phyloP scores from a whole-genome alignment of 306 rosid species.

The Crotalaria pallida region DNA sequence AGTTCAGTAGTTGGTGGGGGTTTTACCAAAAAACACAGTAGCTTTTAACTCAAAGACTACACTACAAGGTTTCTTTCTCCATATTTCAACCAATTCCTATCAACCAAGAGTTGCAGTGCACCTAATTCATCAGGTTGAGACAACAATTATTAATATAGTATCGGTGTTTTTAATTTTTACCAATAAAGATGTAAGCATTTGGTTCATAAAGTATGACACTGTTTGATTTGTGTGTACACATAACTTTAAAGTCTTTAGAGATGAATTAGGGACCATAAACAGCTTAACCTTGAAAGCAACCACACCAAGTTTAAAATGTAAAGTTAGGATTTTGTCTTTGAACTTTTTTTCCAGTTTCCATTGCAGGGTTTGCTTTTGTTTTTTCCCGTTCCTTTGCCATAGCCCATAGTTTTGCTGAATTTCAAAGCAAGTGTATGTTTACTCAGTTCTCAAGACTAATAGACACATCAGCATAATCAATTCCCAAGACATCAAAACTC shows the following conservation, averaged over 20 bases:
- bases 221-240: too few relatives aligned
- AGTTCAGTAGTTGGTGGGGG: too few relatives aligned
- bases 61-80: not conserved
- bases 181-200: too few relatives aligned
- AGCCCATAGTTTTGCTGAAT: not conserved
- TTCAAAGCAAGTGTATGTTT: constrained; percentile 13
- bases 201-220: too few relatives aligned
- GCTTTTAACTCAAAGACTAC: too few relatives aligned
- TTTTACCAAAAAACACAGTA: too few relatives aligned
- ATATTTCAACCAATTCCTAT: not conserved
- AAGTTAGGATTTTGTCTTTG: constrained; percentile 8
- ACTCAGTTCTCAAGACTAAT: constrained; percentile 7
- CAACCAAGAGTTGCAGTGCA: not conserved
- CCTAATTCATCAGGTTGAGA: not conserved
- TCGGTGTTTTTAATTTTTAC: not conserved
- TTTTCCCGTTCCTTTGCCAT: constrained; percentile 12
- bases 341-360: not conserved
- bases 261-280: not conserved
- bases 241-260: too few relatives aligned
- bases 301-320: not conserved
- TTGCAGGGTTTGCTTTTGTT: not conserved
- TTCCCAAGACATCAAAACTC: constrained; percentile 31
- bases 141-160: not conserved
- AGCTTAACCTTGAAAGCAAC: constrained; percentile 20
- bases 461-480: constrained; percentile 8